Percentiles rank a stretch among this genome's conserved stretches.
Conservation (phyloP, 2,329 filamentous ascomycete genomes). For the Hymenoscyphus scutula region DNA sequence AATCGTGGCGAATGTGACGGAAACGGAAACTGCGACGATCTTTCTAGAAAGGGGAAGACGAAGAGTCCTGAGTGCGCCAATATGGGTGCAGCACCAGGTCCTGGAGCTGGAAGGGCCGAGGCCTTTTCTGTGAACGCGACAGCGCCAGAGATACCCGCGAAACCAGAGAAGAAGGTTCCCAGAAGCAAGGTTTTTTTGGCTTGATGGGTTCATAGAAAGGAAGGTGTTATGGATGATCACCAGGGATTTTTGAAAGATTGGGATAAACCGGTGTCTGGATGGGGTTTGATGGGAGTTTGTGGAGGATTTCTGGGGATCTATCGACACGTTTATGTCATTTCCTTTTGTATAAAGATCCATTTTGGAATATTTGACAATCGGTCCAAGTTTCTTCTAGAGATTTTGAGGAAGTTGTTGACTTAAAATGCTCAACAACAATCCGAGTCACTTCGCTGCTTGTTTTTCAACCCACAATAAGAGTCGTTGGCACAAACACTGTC, state of each 20-base stretch:
- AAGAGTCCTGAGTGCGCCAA: neutral
- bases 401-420: too few species aligned
- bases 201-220: neutral
- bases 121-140: neutral
- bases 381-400: too few species aligned
- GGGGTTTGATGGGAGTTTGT: neutral
- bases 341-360: too few species aligned
- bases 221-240: neutral
- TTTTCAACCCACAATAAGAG: too few species aligned
- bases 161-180: neutral
- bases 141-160: neutral
- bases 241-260: neutral
- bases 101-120: neutral
- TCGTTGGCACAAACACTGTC: too few species aligned
- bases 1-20: constrained; percentile 1
- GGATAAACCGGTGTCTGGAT: neutral
- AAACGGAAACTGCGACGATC: neutral
- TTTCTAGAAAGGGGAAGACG: neutral
- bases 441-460: too few species aligned
- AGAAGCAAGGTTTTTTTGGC: neutral
- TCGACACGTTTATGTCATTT: neutral
- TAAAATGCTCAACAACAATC: too few species aligned
- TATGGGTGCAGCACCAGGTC: neutral
- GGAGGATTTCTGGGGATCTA: neutral
- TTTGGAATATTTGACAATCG: too few species aligned